These are phyloP conservation scores for Fusarium sp. DNA, from an alignment of 2,329 filamentous ascomycete genomes.

Conservation along the genomic window DNA sequence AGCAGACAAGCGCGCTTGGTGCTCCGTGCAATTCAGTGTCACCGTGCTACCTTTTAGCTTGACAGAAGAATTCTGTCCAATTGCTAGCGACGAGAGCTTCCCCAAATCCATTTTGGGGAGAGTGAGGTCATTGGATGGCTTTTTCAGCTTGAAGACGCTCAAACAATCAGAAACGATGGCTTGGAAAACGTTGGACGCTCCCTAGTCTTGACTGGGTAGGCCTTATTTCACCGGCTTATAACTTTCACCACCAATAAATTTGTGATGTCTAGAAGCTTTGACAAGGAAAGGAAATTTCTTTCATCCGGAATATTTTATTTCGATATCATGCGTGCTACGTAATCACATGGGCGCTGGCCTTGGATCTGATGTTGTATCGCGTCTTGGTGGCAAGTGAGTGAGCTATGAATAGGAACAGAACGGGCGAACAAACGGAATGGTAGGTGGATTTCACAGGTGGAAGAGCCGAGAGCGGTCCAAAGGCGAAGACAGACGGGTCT, in stretches of 20 bases:
- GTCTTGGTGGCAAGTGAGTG: conserved; percentile 31
- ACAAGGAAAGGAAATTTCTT: conserved; percentile 1
- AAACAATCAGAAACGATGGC: conserved; percentile 37
- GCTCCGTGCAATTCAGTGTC: conserved; percentile 29
- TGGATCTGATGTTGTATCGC: conserved; percentile 36
- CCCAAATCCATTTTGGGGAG: conserved; percentile 3
- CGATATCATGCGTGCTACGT: conserved; percentile 17
- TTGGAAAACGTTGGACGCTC: conserved; percentile 28
- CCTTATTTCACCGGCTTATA: background rate
- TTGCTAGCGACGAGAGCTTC: conserved; percentile 13
- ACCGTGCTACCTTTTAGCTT: conserved; percentile 20
- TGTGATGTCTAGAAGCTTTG: background rate
- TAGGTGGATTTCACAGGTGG: conserved; percentile 18
- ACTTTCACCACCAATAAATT: background rate
- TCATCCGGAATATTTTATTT: conserved; percentile 1
- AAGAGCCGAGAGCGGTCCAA: conserved; percentile 28
- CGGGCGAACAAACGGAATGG: conserved; percentile 15
- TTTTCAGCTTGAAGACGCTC: conserved; percentile 6
- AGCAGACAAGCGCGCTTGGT: conserved; percentile 6
- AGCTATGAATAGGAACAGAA: conserved; percentile 43
- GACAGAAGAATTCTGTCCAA: conserved; percentile 12
- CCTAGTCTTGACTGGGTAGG: conserved; percentile 11
- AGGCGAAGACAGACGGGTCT: conserved; percentile 1
- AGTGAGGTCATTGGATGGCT: conserved; percentile 12
- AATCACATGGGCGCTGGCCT: conserved; percentile 21